These are phyloP conservation scores for Dipodascopsis uninucleata DNA, from an alignment of 805 yeast genomes.

Conservation along the genomic window DNA sequence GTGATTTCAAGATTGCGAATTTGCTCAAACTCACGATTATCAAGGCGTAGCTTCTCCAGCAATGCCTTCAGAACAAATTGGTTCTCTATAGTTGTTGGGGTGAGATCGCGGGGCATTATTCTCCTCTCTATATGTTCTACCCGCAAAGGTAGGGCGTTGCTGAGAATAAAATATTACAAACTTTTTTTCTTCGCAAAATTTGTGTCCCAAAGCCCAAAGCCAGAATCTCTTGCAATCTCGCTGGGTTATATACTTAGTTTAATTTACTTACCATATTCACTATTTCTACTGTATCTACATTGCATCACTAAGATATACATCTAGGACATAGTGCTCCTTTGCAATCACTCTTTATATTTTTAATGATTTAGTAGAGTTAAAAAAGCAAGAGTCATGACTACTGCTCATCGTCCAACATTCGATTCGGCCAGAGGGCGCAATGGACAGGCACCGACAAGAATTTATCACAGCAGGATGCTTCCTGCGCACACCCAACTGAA, in stretches of 20 bases:
- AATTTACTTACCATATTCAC: too few species aligned
- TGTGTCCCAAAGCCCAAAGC: too few species aligned
- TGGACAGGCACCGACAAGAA: conserved; percentile 43
- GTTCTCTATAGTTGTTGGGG: conserved; percentile 60
- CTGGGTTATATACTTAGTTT: too few species aligned
- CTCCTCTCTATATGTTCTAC: too few species aligned
- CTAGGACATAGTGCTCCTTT: too few species aligned
- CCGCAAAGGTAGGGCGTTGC: too few species aligned
- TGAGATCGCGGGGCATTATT: conserved; percentile 60
- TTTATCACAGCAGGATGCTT: conserved; percentile 50
- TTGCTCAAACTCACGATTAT: conserved; percentile 63
- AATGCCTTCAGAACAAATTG: conserved; percentile 61
- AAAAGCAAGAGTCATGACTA: conserved; percentile 51
- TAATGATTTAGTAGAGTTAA: too few species aligned
- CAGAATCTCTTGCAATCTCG: too few species aligned
- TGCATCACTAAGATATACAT: too few species aligned
- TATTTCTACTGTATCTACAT: too few species aligned
- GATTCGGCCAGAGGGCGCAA: conserved; percentile 60
- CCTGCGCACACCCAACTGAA: conserved; percentile 57
- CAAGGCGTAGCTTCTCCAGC: conserved; percentile 58
- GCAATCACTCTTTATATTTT: too few species aligned
- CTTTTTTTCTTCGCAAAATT: neutral
- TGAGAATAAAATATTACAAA: neutral
- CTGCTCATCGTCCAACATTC: conserved; percentile 67
- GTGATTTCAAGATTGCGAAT: conserved; percentile 62